Base-by-base conservation (phyloP, 1,284 basidiomycete genomes). In the Neonothopanus nambi region DNA sequence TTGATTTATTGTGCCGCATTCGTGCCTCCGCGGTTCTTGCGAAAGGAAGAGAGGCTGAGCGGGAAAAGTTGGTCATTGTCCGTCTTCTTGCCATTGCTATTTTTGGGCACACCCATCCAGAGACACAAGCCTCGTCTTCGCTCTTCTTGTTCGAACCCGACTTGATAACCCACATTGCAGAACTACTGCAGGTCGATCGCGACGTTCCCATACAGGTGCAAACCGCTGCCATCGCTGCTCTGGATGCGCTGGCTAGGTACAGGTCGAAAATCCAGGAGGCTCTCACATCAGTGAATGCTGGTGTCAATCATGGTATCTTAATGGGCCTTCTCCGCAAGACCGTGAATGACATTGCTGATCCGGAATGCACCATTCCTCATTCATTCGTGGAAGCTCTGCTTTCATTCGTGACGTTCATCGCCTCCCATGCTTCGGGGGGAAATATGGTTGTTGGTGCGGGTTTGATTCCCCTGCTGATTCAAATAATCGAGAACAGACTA, bases 371-470 rank as follows among this genome's bases (percentile, higher is more conserved):
- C 30, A 70, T 90, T n/a, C 85, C 89, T 3, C 84, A 89, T 58
- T 84, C 93, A 1, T 90, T 95, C 58, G 82, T 95, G 36, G 95
- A 98, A 51, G 86, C 92, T 0, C 73, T 98, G 18, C 74, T 98
- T 58, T 85, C 87, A 21, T 91, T 99, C 63, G 80, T 99, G 38
- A 93, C 90, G 1, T 93, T 87, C 71, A 82, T 99, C 59, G 87
- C 93, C 12, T 88, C 89, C 17, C 89, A 93, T 62, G 80, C 89
- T 2, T 81, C 86, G 1, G 93, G 93, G 28, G 93, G 91, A 30
- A 93, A 90, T 64, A 92, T 97, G 88, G 85, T 98, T 40, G 91
- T 98, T 54, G 91, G 93, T n/a, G 95, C 97, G n/a, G 97, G 97
- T 2, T 75, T 98, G 42, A 82, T 99, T 26, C 93, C 93, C 1